phyloP scores from a whole-genome alignment of 2,329 filamentous ascomycete species.

The Paradendryphiella salina region DNA sequence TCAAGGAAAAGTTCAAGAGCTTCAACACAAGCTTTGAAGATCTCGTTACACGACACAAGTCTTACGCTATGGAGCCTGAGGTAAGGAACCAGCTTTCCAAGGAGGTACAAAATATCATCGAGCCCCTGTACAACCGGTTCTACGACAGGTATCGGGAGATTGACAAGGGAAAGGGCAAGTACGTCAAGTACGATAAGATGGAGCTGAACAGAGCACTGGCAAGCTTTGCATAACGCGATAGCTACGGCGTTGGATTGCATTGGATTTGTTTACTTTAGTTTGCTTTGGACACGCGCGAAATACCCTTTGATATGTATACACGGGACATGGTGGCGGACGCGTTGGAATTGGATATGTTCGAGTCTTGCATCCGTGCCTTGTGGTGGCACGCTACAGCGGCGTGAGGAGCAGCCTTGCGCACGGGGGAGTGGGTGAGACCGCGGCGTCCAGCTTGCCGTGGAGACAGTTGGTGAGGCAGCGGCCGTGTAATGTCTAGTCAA shows the following conservation, averaged over 20 bases:
- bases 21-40: slow-evolving; percentile 94
- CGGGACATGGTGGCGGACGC: slow-evolving; percentile 19
- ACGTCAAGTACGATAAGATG: slow-evolving; percentile 94
- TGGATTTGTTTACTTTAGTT: slow-evolving; percentile 12
- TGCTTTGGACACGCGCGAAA: slow-evolving; percentile 29
- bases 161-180: slow-evolving; percentile 96
- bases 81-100: slow-evolving; percentile 77
- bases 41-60: slow-evolving; percentile 78
- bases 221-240: slow-evolving; percentile 45
- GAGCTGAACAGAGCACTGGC: slow-evolving; percentile 68
- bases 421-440: background rate
- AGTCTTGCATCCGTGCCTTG: slow-evolving; percentile 12
- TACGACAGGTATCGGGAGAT: slow-evolving; percentile 98
- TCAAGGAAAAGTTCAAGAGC: slow-evolving; percentile 91
- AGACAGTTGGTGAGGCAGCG: background rate
- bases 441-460: background rate
- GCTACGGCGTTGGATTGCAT: slow-evolving; percentile 26
- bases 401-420: background rate
- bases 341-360: slow-evolving; percentile 25
- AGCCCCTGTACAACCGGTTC: slow-evolving; percentile 91
- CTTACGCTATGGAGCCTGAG: slow-evolving; percentile 86
- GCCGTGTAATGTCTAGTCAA: slow-evolving; percentile 1
- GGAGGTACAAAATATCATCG: slow-evolving; percentile 88
- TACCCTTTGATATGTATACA: slow-evolving; percentile 39
- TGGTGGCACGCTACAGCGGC: slow-evolving; percentile 18